Evolutionary conservation across 305 asterid genomes (phyloP).

Genomic region (Ilex paraguariensis): DNA sequence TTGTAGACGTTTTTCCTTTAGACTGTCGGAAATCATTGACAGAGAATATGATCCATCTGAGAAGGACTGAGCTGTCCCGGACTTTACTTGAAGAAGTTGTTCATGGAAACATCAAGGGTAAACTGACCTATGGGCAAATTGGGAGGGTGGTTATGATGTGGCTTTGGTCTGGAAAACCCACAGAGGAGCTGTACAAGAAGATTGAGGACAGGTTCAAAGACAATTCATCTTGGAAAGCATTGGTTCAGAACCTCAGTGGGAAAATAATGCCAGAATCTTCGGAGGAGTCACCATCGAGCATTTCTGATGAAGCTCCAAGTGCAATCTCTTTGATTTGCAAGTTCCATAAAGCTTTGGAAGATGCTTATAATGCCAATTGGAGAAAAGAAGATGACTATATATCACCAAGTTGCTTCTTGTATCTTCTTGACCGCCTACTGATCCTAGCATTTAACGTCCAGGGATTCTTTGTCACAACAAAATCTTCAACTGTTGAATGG

Average conservation of each 20-base stretch:
- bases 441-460: slow-evolving; percentile 30
- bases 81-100: slow-evolving; percentile 36
- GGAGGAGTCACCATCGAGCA: slow-evolving; percentile 3
- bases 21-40: slow-evolving; percentile 37
- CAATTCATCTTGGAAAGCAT: slow-evolving; percentile 28
- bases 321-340: slow-evolving; percentile 12
- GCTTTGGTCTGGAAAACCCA: slow-evolving; percentile 38
- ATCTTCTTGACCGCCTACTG: slow-evolving; percentile 54
- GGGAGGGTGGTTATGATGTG: slow-evolving; percentile 43
- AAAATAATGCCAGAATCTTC: not conserved
- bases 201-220: slow-evolving; percentile 15
- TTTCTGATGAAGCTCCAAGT: not conserved
- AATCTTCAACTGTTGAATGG: slow-evolving; percentile 53
- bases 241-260: slow-evolving; percentile 23
- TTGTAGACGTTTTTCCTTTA: slow-evolving; percentile 36
- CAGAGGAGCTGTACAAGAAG: slow-evolving; percentile 15
- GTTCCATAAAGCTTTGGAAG: slow-evolving; percentile 36
- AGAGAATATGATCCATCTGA: slow-evolving; percentile 31
- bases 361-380: slow-evolving; percentile 33
- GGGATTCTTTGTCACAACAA: slow-evolving; percentile 34
- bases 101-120: slow-evolving; percentile 6
- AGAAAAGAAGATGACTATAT: slow-evolving; percentile 27
- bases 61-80: slow-evolving; percentile 38
- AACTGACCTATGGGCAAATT: slow-evolving; percentile 33
- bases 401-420: slow-evolving; percentile 53